Base-by-base conservation (phyloP, 208 protist genomes). In the Trypanosomatidae sp. region DNA sequence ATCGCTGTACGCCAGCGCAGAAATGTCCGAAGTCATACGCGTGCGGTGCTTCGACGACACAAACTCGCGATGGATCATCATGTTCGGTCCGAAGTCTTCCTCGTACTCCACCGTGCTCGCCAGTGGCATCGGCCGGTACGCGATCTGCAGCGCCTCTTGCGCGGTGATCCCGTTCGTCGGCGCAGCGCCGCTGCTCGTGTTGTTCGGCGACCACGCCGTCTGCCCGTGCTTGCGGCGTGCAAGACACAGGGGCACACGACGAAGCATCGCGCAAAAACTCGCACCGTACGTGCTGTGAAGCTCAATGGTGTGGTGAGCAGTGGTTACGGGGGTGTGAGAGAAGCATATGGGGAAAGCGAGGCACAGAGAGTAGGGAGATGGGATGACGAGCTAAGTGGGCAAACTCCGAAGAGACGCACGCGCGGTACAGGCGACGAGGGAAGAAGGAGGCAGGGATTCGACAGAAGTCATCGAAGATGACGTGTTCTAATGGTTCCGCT, bases 51-150 rank as follows among this genome's bases (percentile, higher is more conserved):
- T 80, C 50, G 85, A 79, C 17, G 92, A 91, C 43, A 96, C 76
- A 56, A 89, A 96, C 83, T 96, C 89, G 53, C 92, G 92, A 68
- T 96, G 92, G 41, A 96, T 89, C 77, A 95, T 92, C 74, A 96
- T 79, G 66, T 88, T 95, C 59, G 74, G 77, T 17, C 89, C 89
- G 74, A 92, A 96, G 73, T 96, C 92, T 69, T 96, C 89, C 71
- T 96, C 89, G 79, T 94, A 93, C 81, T 96, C 89, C 1, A 96
- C 92, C 30, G 88, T 94, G 43, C 92, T 80, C 19, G 69, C 65
- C 28, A 74, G 81, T 47, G 92, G 92, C 89, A 95, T 88, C 12
- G 92, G 92, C 17, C 92, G 89, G 80, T 96, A 94, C 15, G 84
- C 86, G 49, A 96, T 91, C 49, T 94, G 85, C 44, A 92, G 80